These are phyloP conservation scores for Fusarium albidum DNA, from an alignment of 2,329 filamentous ascomycete species.

Conservation along the genomic window DNA sequence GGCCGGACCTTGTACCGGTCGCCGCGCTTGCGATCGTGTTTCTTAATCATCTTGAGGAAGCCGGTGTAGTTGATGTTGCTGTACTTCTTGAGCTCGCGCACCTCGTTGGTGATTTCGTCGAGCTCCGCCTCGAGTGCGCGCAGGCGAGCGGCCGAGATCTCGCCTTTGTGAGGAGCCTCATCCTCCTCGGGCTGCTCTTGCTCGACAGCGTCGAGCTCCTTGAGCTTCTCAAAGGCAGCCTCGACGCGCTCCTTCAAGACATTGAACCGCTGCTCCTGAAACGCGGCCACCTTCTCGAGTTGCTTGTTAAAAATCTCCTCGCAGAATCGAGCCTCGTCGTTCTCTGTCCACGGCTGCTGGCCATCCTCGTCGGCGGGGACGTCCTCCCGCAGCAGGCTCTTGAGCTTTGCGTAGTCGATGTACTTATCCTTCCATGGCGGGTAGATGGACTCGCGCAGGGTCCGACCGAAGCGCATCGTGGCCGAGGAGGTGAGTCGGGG, in stretches of 20 bases:
- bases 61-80: conserved; percentile 97
- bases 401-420: conserved; percentile 95
- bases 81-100: conserved; percentile 93
- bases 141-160: conserved; percentile 62
- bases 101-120: conserved; percentile 87
- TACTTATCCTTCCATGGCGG: conserved; percentile 91
- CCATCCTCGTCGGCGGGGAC: conserved; percentile 63
- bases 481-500: no score
- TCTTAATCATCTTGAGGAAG: conserved; percentile 98
- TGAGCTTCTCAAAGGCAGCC: conserved; percentile 72
- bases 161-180: conserved; percentile 55
- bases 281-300: conserved; percentile 91
- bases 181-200: conserved; percentile 53
- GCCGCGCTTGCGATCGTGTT: conserved; percentile 94
- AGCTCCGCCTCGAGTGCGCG: conserved; percentile 81
- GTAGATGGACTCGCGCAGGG: conserved; percentile 81
- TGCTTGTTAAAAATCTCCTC: conserved; percentile 95
- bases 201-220: conserved; percentile 72
- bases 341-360: conserved; percentile 80
- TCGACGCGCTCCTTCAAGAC: conserved; percentile 63
- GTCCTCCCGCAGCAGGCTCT: conserved; percentile 85
- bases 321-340: conserved; percentile 92
- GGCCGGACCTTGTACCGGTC: conserved; percentile 87
- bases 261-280: conserved; percentile 82
- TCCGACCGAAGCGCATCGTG: conserved; percentile 91